Evolutionary conservation across 2,329 filamentous ascomycete species (phyloP).

Genomic region (Colletotrichum sp.): DNA sequence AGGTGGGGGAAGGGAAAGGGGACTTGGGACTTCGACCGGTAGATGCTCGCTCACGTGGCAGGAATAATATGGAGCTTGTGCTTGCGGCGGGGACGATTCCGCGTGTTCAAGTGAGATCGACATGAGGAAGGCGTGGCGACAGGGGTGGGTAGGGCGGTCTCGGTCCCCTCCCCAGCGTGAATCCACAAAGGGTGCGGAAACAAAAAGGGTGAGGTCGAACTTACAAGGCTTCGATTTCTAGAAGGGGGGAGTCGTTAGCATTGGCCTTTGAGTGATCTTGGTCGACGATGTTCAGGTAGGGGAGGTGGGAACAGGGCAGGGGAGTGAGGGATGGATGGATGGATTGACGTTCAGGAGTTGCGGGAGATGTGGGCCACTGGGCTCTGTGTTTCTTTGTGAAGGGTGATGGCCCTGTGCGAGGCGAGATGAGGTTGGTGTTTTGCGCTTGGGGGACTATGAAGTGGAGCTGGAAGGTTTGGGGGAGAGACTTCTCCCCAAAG

Average conservation of each 20-base stretch:
- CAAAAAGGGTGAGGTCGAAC: conserved; percentile 36
- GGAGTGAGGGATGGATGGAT: not conserved
- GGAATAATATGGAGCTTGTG: not conserved
- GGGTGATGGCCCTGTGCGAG: not conserved
- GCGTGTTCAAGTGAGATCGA: not conserved
- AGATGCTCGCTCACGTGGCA: not conserved
- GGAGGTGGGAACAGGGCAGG: not conserved
- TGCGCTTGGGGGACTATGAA: accelerated
- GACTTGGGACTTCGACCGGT: not conserved
- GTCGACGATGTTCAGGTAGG: not conserved
- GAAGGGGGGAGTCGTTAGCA: not conserved
- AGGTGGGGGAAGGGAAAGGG: not conserved
- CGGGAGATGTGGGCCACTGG: not conserved
- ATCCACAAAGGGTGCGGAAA: not conserved
- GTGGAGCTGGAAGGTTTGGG: not conserved
- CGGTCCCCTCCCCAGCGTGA: not conserved
- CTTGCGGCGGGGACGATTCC: not conserved
- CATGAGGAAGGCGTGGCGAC: not conserved
- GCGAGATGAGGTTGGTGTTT: not conserved
- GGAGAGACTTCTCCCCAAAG: too few relatives aligned
- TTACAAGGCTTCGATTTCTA: conserved; percentile 92
- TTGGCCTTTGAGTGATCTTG: not conserved
- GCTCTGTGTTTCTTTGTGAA: not conserved
- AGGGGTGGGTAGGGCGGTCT: not conserved
- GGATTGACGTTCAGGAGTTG: not conserved